Conservation (phyloP, 164 flowering plant species). For the Hamamelis virginiana region DNA sequence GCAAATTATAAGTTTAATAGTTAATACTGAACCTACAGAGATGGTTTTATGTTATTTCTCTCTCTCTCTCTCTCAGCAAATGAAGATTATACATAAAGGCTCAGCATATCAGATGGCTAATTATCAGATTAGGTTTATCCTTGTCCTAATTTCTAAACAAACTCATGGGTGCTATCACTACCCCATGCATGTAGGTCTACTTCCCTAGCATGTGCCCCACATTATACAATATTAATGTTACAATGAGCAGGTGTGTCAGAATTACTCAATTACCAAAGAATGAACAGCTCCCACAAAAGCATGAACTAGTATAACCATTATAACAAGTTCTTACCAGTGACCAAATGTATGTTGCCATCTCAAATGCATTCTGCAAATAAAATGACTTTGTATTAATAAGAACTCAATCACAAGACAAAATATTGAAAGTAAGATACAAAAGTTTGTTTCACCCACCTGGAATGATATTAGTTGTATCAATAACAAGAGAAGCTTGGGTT, state of each 20-base stretch:
- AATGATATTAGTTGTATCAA: conserved; percentile 76
- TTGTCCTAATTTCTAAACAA: not conserved
- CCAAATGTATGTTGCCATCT: conserved; percentile 90
- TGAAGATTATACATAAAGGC: too few species aligned
- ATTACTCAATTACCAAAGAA: not conserved
- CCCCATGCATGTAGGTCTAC: not conserved
- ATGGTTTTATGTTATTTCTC: too few species aligned
- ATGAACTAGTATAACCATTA: not conserved
- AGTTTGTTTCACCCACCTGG: conserved; percentile 43
- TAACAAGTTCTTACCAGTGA: conserved; percentile 61
- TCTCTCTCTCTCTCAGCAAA: too few species aligned
- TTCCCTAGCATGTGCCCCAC: not conserved
- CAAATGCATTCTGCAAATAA: conserved; percentile 82
- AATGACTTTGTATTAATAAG: conserved; percentile 6
- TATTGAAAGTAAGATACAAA: not conserved
- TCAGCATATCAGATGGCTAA: too few species aligned
- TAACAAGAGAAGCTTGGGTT: conserved; percentile 61
- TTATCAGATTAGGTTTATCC: too few species aligned
- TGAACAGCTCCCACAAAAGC: not conserved
- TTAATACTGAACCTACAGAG: too few species aligned
- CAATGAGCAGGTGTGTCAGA: not conserved
- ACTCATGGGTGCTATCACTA: not conserved
- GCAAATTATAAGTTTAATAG: not conserved
- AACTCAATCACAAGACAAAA: not conserved
- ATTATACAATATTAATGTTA: not conserved